Base-by-base conservation (phyloP, 805 yeast species). In the Kodamaea nitidulidarum region DNA sequence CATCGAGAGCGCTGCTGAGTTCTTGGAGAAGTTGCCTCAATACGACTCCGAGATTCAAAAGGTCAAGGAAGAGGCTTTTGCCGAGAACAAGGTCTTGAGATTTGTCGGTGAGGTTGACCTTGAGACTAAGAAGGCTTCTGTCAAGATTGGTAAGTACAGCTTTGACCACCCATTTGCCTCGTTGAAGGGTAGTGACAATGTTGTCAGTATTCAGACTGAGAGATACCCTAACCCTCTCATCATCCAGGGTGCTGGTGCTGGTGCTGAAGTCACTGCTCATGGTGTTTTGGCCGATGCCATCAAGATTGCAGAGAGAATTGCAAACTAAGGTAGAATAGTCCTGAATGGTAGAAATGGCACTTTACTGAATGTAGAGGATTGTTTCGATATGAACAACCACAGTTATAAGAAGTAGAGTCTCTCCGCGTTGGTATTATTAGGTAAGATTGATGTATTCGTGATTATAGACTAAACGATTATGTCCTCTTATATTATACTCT, bases 191-290 rank as follows among this genome's bases (percentile, higher is more conserved):
- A 86, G 96, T 45, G 98, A 93, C 62, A 93, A 93, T 58, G 96
- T 93, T 43, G 83, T 93, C 45, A 81, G 97, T 15, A 84, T 93
- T 68, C 82, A 81, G 62, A 84, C 97, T 22, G 81, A 86, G 60
- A 84, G 99, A 70, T 93, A 93, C 66, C 77, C 83, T 29, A 88
- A 87, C 65, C 98, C 98, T 39, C 74, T 93, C 60, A 83, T 93
- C 46, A 76, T 93, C 54, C 98, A 93, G 74, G 99, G 99, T 67
- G 98, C 99, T 22, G 99, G 95, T 55, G 81, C 82, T 78, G 95
- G 53, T 93, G 80, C 81, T 39, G 82, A 75, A 26, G 80, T 76
- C 33, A 77, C 82, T 37, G 81, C 82, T 33, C 73, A 66, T 44
- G 99, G 98, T 65, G 97, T 93, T 32, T 75, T 93, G 50, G 95